phyloP scores from a whole-genome alignment of 1,284 basidiomycete genomes.

The Exsudoporus floridanus region DNA sequence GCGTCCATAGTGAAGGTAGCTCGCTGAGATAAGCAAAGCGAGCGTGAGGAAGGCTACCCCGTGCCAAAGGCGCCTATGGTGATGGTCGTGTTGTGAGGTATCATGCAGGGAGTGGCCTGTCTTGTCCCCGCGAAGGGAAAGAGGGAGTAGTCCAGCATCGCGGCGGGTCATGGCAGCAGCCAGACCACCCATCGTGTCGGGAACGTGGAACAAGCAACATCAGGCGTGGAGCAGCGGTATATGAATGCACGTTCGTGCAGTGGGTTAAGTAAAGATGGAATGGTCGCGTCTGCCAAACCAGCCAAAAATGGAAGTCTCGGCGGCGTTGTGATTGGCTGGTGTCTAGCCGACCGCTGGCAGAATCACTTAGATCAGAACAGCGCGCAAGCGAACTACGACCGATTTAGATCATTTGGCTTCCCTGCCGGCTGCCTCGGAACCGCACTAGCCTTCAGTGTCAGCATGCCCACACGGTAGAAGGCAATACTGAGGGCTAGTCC shows the following conservation, averaged over 20 bases:
- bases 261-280: slow-evolving; percentile 4
- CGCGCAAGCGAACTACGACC: not conserved
- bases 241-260: slow-evolving; percentile 29
- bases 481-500: too few species aligned
- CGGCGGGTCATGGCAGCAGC: not conserved
- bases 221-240: not conserved
- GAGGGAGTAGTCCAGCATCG: slow-evolving; percentile 6
- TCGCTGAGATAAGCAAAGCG: slow-evolving; percentile 14
- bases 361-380: slow-evolving; percentile 3
- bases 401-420: not conserved
- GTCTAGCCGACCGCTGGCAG: not conserved
- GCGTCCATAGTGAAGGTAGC: slow-evolving; percentile 14
- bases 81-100: not conserved
- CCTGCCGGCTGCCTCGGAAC: too few species aligned
- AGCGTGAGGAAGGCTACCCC: slow-evolving; percentile 15
- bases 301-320: slow-evolving; percentile 12
- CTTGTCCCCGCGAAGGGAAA: slow-evolving; percentile 11
- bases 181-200: not conserved
- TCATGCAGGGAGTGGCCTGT: not conserved
- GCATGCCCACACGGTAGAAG: too few species aligned
- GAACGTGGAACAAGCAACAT: slow-evolving; percentile 16
- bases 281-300: slow-evolving; percentile 2
- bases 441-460: too few species aligned
- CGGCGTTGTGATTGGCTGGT: not conserved
- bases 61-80: slow-evolving; percentile 4